Evolutionary conservation across 2,329 filamentous ascomycete genomes (phyloP), one percentile per base, ranked within the genome.

Genomic region (Arachnopeziza araneosa): DNA sequence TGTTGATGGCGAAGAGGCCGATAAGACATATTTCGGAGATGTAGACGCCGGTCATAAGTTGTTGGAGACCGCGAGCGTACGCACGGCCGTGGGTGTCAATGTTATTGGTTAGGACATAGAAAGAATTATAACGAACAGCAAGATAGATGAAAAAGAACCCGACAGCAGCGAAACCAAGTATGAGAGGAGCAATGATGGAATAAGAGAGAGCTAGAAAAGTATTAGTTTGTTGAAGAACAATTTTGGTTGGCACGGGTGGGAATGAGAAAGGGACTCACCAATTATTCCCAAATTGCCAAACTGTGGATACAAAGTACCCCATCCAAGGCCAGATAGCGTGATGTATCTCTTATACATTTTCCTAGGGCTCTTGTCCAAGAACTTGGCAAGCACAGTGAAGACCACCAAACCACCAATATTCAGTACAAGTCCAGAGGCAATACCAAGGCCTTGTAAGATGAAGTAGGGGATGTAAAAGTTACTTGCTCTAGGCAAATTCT

Each of bases 391-490:
- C 8, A 96, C 71, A 55, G 85, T 85, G 67, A 88, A 88, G 36
- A 95, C 75, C 49, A 91, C 75, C 53, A 98, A 79, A 19, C 91
- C 90, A 17, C 75, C 78, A 59, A 89, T 81, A 66, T 95, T 91
- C 1, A 96, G 78, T 6, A 98, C 75, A 1, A 88, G 82, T 52
- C 86, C 83, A 0, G 90, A 83, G 2, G 91, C 90, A 63, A 93
- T 87, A 3, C 87, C 87, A 57, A 98, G 74, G 24, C 93, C 95
- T 73, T 98, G 93, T 1, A 99, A 83, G 50, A 98, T 85, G 67
- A 98, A 95, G 75, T 97, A 99, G 0, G 89, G 91, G 24, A 98
- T 87, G 75, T 96, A 99, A 72, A 97, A 96, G 75, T 96, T 98
- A 59, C 91, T 92, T 0, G 93, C 87, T 62, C 85, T 87, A 17